Evolutionary conservation across 139 green algal genomes (phyloP).

Genomic region (Haematococcus lacustris): DNA sequence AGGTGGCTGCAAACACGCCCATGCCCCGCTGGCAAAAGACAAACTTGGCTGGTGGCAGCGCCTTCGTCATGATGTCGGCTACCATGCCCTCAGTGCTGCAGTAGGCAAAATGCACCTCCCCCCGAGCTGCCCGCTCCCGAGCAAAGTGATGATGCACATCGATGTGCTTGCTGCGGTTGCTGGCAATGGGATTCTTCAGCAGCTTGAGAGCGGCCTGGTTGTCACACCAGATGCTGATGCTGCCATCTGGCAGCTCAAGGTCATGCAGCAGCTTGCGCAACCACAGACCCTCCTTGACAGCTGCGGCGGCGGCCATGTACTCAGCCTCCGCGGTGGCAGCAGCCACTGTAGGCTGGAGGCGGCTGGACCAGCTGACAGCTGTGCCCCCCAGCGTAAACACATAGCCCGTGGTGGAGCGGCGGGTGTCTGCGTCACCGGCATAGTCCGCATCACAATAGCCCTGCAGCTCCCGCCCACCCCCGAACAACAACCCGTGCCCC

Average conservation of each 20-base stretch:
- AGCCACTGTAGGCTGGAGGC: constrained; percentile 42
- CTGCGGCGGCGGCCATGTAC: constrained; percentile 34
- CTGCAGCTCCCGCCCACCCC: no score
- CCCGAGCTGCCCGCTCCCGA: constrained; percentile 11
- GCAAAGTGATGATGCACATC: constrained; percentile 31
- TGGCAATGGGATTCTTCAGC: constrained; percentile 18
- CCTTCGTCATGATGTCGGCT: constrained; percentile 30
- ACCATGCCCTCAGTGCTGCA: constrained; percentile 11
- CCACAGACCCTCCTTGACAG: constrained; percentile 40
- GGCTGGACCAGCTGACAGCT: constrained; percentile 30
- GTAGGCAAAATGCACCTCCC: constrained; percentile 19
- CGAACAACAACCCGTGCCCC: no score
- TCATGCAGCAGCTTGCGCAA: constrained; percentile 26
- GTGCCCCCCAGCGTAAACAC: constrained; percentile 14
- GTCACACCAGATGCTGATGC: constrained; percentile 13
- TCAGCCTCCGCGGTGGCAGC: constrained; percentile 34
- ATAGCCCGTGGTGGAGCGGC: no score
- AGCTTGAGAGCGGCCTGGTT: constrained; percentile 32
- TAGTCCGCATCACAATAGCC: no score
- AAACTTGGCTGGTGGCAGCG: constrained; percentile 14
- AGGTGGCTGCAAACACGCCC: no score
- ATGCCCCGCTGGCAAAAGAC: no score
- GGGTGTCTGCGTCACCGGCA: no score
- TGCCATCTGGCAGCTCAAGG: neutral
- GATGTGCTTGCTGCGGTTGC: constrained; percentile 34